These are phyloP conservation scores for Colletotrichum somersetense DNA, from an alignment of 2,329 filamentous ascomycete genomes.

Conservation along the genomic window DNA sequence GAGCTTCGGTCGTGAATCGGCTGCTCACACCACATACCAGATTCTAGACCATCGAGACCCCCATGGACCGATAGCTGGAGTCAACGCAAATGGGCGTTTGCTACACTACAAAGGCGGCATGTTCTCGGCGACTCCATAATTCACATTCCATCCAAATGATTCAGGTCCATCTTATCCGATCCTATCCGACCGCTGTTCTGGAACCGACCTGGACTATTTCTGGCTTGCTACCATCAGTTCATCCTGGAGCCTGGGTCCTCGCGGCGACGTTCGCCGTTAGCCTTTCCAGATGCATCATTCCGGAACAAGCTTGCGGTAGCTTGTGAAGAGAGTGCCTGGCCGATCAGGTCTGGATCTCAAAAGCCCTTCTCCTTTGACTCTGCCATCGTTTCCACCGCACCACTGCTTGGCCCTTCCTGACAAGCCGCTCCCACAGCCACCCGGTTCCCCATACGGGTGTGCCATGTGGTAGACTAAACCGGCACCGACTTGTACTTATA, in stretches of 20 bases:
- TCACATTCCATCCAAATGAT: constrained; percentile 21
- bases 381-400: constrained; percentile 13
- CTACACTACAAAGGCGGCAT: constrained; percentile 3
- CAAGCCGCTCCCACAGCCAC: constrained; percentile 4
- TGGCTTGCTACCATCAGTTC: constrained; percentile 18
- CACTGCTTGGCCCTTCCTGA: background rate
- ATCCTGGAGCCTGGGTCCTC: constrained; percentile 2
- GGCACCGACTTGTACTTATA: background rate
- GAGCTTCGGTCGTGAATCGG: background rate
- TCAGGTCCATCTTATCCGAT: constrained; percentile 27
- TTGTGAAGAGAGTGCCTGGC: constrained; percentile 26
- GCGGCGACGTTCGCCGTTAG: constrained; percentile 6
- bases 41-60: constrained; percentile 1
- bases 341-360: constrained; percentile 34
- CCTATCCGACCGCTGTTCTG: constrained; percentile 18
- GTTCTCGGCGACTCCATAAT: constrained; percentile 27
- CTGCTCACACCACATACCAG: constrained; percentile 29
- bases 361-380: background rate
- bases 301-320: constrained; percentile 18
- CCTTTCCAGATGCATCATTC: constrained; percentile 18
- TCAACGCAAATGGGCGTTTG: constrained; percentile 3
- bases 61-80: constrained; percentile 9
- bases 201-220: constrained; percentile 18
- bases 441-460: constrained; percentile 5
- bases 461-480: constrained; percentile 4